Percentiles rank a stretch among this genome's conserved stretches.
Conservation (phyloP, 768 basidiomycete species). For the Lyophyllum shimeji region DNA sequence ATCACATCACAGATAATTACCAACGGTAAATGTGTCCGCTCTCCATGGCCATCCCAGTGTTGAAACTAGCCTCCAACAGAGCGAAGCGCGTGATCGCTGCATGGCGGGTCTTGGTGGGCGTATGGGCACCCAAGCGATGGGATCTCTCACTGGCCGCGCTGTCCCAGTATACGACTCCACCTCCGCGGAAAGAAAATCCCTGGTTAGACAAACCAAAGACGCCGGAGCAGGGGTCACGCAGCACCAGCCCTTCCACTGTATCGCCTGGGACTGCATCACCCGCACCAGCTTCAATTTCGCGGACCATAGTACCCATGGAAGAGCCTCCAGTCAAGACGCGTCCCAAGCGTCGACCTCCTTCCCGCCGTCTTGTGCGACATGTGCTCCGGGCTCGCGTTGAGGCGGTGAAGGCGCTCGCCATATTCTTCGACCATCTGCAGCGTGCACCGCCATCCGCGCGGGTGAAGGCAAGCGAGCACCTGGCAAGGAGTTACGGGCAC, state of each 20-base stretch:
- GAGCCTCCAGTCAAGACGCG: slow-evolving; percentile 43
- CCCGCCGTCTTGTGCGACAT: slow-evolving; percentile 84
- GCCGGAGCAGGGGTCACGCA: slow-evolving; percentile 20
- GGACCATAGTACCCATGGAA: slow-evolving; percentile 19
- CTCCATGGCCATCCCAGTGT: not conserved
- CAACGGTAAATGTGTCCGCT: slow-evolving; percentile 55
- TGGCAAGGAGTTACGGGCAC: slow-evolving; percentile 50
- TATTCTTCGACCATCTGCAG: slow-evolving; percentile 68
- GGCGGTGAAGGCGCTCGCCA: slow-evolving; percentile 73
- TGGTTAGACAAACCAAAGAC: slow-evolving; percentile 60
- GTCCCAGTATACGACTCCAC: slow-evolving; percentile 68
- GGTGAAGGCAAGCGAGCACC: slow-evolving; percentile 46
- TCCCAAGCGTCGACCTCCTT: slow-evolving; percentile 56
- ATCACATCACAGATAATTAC: slow-evolving; percentile 58
- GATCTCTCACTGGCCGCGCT: slow-evolving; percentile 78
- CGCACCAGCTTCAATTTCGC: slow-evolving; percentile 14
- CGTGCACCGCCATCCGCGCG: slow-evolving; percentile 34
- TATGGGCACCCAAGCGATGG: slow-evolving; percentile 87
- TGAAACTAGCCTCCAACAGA: slow-evolving; percentile 38
- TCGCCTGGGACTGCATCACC: slow-evolving; percentile 18
- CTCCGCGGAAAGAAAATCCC: slow-evolving; percentile 62
- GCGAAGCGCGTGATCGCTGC: slow-evolving; percentile 86
- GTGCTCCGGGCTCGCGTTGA: slow-evolving; percentile 85
- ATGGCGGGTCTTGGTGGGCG: slow-evolving; percentile 96
- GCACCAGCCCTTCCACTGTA: slow-evolving; percentile 15